These are phyloP conservation scores for Sarocladium kiliense DNA, from an alignment of 2,329 filamentous ascomycete species.

Conservation along the genomic window DNA sequence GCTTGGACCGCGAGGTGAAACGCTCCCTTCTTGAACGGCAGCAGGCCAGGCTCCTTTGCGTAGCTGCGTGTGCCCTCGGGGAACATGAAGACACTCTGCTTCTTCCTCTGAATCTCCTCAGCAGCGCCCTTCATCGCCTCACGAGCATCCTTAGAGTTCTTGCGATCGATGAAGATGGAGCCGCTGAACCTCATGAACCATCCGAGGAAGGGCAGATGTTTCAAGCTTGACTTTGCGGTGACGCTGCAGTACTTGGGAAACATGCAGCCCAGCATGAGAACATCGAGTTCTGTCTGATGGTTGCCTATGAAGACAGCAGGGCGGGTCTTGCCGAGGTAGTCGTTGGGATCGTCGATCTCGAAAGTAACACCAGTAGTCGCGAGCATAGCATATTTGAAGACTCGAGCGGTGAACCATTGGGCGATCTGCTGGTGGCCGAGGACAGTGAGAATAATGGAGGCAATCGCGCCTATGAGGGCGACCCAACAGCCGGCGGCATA, in stretches of 20 bases:
- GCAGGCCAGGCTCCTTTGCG: constrained; percentile 69
- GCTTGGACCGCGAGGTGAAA: constrained; percentile 96
- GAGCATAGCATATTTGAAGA: constrained; percentile 77
- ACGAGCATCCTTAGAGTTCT: constrained; percentile 75
- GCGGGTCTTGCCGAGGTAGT: constrained; percentile 58
- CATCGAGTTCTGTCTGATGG: constrained; percentile 94
- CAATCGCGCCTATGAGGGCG: constrained; percentile 70
- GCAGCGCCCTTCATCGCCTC: constrained; percentile 82
- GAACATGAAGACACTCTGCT: constrained; percentile 80
- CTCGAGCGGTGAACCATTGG: constrained; percentile 78
- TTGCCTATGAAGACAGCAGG: constrained; percentile 92
- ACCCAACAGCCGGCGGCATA: constrained; percentile 57
- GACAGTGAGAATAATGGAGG: constrained; percentile 65
- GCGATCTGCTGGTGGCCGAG: constrained; percentile 68
- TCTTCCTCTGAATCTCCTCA: constrained; percentile 65
- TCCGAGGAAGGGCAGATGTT: constrained; percentile 75
- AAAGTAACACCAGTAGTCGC: constrained; percentile 74
- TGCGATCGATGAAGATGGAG: constrained; percentile 91
- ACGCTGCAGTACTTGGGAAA: constrained; percentile 91
- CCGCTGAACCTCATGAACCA: constrained; percentile 92
- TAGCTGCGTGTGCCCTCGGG: constrained; percentile 93
- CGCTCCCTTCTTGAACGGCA: constrained; percentile 98
- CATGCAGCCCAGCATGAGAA: constrained; percentile 81
- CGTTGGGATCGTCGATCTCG: constrained; percentile 60
- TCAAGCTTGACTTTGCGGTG: constrained; percentile 83